These are phyloP conservation scores for Berberis vulgaris DNA, from an alignment of 164 flowering plant species.

Conservation along the genomic window DNA sequence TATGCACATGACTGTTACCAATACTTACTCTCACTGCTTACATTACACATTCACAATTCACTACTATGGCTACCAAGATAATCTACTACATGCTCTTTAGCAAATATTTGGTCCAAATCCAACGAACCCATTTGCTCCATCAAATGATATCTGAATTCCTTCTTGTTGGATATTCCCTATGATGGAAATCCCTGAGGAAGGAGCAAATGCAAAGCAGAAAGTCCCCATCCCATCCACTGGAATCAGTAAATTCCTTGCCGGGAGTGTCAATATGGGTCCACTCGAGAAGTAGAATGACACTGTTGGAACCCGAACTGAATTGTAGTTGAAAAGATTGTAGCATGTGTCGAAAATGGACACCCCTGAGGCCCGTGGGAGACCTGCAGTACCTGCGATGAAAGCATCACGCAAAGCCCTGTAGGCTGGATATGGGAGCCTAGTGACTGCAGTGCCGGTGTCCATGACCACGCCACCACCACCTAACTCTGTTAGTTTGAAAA, in stretches of 20 bases:
- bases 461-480: constrained; percentile 80
- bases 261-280: constrained; percentile 70
- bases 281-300: constrained; percentile 72
- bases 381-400: constrained; percentile 35
- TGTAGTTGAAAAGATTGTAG: constrained; percentile 51
- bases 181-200: constrained; percentile 61
- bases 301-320: constrained; percentile 73
- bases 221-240: constrained; percentile 81
- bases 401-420: constrained; percentile 63
- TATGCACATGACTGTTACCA: too few relatives aligned
- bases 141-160: constrained; percentile 75
- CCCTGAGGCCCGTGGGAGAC: constrained; percentile 48
- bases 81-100: constrained; percentile 12
- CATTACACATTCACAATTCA: too few relatives aligned
- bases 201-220: constrained; percentile 91
- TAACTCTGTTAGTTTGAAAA: constrained; percentile 33
- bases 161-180: constrained; percentile 94
- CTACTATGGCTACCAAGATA: too few relatives aligned
- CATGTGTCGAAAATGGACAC: constrained; percentile 87
- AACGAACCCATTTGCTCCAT: constrained; percentile 67
- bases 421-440: constrained; percentile 55
- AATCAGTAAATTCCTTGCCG: constrained; percentile 76
- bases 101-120: constrained; percentile 92
- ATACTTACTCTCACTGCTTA: too few relatives aligned
- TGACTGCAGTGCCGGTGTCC: constrained; percentile 95